Evolutionary conservation across 139 green algal genomes (phyloP), one percentile per base, ranked within the genome.

Genomic region (Edaphochlamys debaryana): DNA sequence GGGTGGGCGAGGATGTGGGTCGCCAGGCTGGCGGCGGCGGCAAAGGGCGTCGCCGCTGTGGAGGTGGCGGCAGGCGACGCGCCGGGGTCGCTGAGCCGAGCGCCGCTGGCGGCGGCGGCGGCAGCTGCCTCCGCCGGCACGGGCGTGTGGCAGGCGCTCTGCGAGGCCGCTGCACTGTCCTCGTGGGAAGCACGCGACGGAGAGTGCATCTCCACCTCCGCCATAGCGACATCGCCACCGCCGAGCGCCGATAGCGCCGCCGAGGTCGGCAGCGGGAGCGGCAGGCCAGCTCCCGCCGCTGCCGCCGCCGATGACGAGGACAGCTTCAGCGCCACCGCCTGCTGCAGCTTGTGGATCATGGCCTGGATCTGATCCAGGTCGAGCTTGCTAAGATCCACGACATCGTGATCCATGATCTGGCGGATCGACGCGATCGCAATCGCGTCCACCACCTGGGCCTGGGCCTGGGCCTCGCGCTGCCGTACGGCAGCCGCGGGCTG

Each of bases 321-420:
- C n/a, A n/a, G n/a, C n/a, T n/a, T n/a, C 9, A 82, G 42, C 62
- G 48, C 42, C 76, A 73, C 52, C 5, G 76, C 76, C 38, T 82
- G 38, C 32, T 82, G 76, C 32, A 82, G 76, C 76, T 82, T 73
- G 23, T 37, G 1, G 41, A 82, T 82, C n/a, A 82, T 37, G 63
- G 32, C 63, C 34, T 82, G 76, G 34, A 82, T 52, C 60, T 82
- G 76, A 7, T 64, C 62, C 4, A 82, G 42, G 2, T 62, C 62
- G 42, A 82, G 62, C 32, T 36, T 34, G 76, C 62, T 74, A 32
- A 82, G 76, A n/a, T 82, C 76, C 63, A 74, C 4, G 7, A 82
- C 32, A 41, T 82, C 62, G n/a, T 74, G 62, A 34, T 73, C 32
- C 32, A 74, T n/a, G n/a, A n/a, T n/a, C n/a, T n/a, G n/a, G n/a